phyloP scores from a whole-genome alignment of 192 early-diverging fungal species.

The Thamnidium elegans region DNA sequence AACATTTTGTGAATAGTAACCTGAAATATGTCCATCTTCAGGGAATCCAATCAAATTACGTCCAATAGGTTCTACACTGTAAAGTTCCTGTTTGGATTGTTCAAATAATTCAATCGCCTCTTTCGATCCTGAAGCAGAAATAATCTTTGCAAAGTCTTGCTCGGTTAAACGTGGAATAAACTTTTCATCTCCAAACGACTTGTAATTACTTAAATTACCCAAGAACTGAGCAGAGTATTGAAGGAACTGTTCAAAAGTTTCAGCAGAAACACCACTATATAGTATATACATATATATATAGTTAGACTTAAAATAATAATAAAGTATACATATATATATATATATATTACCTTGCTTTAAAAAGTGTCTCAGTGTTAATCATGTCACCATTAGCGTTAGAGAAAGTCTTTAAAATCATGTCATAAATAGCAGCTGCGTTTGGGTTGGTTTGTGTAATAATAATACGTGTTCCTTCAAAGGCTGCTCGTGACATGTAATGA shows the following conservation, averaged over 20 bases:
- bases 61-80: conserved; percentile 38
- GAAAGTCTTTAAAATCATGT: conserved; percentile 45
- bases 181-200: conserved; percentile 62
- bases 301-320: not conserved
- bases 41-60: conserved; percentile 53
- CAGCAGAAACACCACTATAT: conserved; percentile 41
- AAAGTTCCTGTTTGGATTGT: conserved; percentile 34
- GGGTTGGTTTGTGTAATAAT: conserved; percentile 38
- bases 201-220: conserved; percentile 58
- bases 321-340: not conserved
- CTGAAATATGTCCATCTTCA: conserved; percentile 59
- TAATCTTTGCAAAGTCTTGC: conserved; percentile 43
- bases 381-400: conserved; percentile 22
- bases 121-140: conserved; percentile 31
- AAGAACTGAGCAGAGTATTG: conserved; percentile 53
- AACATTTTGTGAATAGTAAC: conserved; percentile 53
- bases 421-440: conserved; percentile 31
- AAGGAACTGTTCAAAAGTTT: conserved; percentile 49
- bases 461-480: conserved; percentile 51
- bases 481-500: conserved; percentile 51
- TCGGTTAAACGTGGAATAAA: conserved; percentile 50
- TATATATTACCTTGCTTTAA: conserved; percentile 13
- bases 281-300: not conserved
- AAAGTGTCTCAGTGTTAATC: conserved; percentile 17
- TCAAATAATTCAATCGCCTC: conserved; percentile 34